Evolutionary conservation across 768 basidiomycete genomes (phyloP).

Genomic region (Tulasnella sp.): DNA sequence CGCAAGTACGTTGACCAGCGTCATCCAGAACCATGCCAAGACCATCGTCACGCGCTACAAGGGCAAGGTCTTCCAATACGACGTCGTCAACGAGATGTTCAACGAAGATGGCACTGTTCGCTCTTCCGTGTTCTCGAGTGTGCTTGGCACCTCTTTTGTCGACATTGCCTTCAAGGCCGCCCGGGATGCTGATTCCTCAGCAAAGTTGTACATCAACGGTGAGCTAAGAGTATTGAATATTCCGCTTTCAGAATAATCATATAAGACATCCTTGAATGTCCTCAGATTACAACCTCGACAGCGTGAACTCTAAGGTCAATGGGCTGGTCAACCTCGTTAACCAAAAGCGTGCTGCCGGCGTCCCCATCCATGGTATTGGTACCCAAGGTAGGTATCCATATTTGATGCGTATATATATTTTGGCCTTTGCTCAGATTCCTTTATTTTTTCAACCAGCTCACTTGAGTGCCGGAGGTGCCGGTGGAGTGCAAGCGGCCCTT

Average conservation of each 20-base stretch:
- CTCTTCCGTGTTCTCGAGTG: conserved; percentile 49
- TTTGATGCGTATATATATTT: background rate
- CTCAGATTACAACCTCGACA: conserved; percentile 27
- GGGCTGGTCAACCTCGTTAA: conserved; percentile 22
- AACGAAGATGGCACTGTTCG: conserved; percentile 57
- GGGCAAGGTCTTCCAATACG: conserved; percentile 32
- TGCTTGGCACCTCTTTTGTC: conserved; percentile 55
- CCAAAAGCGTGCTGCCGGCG: background rate
- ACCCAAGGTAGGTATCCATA: background rate
- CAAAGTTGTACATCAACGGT: conserved; percentile 38
- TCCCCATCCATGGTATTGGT: conserved; percentile 27
- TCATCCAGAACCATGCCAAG: conserved; percentile 37
- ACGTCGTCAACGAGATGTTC: conserved; percentile 50
- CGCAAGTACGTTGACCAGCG: conserved; percentile 33
- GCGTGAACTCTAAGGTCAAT: background rate
- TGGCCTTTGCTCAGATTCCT: background rate
- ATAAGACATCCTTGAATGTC: background rate
- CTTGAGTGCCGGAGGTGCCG: conserved; percentile 20
- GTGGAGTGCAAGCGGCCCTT: conserved; percentile 13
- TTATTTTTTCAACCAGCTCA: background rate
- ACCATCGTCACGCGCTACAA: conserved; percentile 33
- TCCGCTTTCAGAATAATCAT: background rate
- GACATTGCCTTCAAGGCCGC: conserved; percentile 59
- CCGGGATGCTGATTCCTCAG: conserved; percentile 54
- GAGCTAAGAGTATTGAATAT: background rate